Evolutionary conservation across 257 asterid genomes (phyloP), one percentile per base, ranked within the genome.

Genomic region (Lithospermum erythrorhizon): DNA sequence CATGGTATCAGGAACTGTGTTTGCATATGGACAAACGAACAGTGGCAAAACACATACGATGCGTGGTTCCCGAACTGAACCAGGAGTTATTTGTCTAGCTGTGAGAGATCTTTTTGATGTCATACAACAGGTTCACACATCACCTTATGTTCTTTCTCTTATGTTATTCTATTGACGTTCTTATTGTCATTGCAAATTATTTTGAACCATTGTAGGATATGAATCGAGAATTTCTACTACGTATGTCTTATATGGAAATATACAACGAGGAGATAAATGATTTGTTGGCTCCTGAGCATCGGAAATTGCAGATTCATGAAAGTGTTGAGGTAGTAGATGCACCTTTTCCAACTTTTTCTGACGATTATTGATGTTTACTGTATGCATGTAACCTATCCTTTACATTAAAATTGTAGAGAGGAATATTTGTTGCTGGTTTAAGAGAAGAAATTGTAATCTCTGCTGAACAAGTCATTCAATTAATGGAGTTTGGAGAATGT

Each of bases 211-310:
- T 73, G 27, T 72, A 87, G 98, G 95, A 82, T 68, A 66, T 61
- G 61, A 86, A 78, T 64, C 79, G 98, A 16, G 98, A 91, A 72
- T 91, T 86, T 73, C 95, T 91, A 47, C 56, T 91, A 25, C 90
- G 98, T n/a, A 91, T 91, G 98, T 91, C 98, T 17, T 88, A 91
- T 58, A 79, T 91, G 95, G 98, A 91, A 74, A 91, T 91, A 49
- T 91, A 88, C 76, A 91, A 91, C 55, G 98, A 91, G 79, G 98
- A 91, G 67, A 84, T 91, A 68, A 91, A 91, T 81, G 98, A 91
- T 72, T 73, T 91, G 75, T 68, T 91, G 73, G 98, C 84, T 55
- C 98, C 98, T n/a, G 95, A 88, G 75, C 88, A 88, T 63, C 82
- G 94, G 53, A 88, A 78, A 66, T 73, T 91, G 64, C 96, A 91